Conservation (phyloP, 139 green algal species). For the Haematococcus lacustris region DNA sequence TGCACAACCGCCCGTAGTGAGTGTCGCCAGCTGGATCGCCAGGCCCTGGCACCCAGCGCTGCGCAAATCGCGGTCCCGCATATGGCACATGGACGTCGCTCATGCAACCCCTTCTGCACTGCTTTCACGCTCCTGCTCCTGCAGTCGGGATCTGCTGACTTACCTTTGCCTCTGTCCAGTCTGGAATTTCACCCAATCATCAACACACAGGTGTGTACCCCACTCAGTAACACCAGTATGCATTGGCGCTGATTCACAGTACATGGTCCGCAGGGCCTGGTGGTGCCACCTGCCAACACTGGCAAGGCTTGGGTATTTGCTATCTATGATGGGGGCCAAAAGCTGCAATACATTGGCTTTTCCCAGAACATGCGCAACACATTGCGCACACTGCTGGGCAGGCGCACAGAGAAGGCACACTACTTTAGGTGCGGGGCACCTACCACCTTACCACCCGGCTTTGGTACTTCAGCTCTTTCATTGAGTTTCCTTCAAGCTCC, state of each 20-base stretch:
- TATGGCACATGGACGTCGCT: too few species aligned
- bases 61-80: too few species aligned
- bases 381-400: slow-evolving; percentile 68
- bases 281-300: background rate
- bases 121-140: too few species aligned
- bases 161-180: background rate
- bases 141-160: too few species aligned
- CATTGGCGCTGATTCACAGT: background rate
- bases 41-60: too few species aligned
- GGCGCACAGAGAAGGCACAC: slow-evolving; percentile 73
- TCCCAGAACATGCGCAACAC: slow-evolving; percentile 70
- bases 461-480: background rate
- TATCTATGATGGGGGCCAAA: slow-evolving; percentile 70
- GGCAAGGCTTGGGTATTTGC: slow-evolving; percentile 69
- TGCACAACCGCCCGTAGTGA: too few species aligned
- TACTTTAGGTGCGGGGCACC: slow-evolving; percentile 61
- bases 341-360: slow-evolving; percentile 90
- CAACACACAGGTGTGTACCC: background rate
- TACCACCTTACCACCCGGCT: background rate
- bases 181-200: background rate
- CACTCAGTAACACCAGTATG: background rate
- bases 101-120: too few species aligned
- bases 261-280: slow-evolving; percentile 1
- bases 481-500: background rate
- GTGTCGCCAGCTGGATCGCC: too few species aligned